Percentiles rank a stretch among this genome's conserved stretches.
These are phyloP conservation scores for Xerocomellus intermedius DNA, from an alignment of 768 basidiomycete species.

Conservation along the genomic window DNA sequence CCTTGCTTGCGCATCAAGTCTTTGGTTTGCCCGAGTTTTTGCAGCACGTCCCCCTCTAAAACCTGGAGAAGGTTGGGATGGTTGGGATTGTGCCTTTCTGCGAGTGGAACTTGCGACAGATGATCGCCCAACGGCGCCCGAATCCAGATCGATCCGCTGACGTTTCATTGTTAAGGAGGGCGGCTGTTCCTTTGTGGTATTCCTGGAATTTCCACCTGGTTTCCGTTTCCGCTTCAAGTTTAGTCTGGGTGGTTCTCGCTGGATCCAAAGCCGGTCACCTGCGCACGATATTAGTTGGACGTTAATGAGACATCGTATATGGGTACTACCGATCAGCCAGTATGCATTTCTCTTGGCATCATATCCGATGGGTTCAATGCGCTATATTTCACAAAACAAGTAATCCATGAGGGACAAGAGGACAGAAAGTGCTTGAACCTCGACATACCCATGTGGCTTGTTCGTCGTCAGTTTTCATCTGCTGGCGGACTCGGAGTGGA, in stretches of 20 bases:
- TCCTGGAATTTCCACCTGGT: conserved; percentile 20
- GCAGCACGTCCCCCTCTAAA: conserved; percentile 58
- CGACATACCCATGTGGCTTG: conserved; percentile 70
- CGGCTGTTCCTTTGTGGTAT: conserved; percentile 17
- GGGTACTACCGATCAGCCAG: conserved; percentile 78
- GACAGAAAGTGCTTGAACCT: background rate
- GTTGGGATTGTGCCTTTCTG: conserved; percentile 9
- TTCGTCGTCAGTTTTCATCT: conserved; percentile 82
- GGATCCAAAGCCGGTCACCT: conserved; percentile 87
- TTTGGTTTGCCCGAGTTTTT: conserved; percentile 68
- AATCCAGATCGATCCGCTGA: conserved; percentile 18
- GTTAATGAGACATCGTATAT: background rate
- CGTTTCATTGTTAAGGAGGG: conserved; percentile 26
- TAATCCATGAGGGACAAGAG: background rate
- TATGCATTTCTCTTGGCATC: conserved; percentile 78
- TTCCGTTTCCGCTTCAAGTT: conserved; percentile 43
- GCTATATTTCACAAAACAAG: conserved; percentile 41
- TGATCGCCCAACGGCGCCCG: background rate
- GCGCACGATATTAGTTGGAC: conserved; percentile 1
- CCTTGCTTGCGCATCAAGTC: conserved; percentile 65
- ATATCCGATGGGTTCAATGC: conserved; percentile 83
- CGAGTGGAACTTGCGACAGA: conserved; percentile 13
- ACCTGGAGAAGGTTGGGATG: conserved; percentile 23
- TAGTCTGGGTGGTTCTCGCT: conserved; percentile 60
- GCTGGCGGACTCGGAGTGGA: conserved; percentile 59